Percentiles rank a stretch among this genome's conserved stretches.
Evolutionary conservation across 768 basidiomycete species (phyloP).

Genomic region (Nidularia pulvinata): DNA sequence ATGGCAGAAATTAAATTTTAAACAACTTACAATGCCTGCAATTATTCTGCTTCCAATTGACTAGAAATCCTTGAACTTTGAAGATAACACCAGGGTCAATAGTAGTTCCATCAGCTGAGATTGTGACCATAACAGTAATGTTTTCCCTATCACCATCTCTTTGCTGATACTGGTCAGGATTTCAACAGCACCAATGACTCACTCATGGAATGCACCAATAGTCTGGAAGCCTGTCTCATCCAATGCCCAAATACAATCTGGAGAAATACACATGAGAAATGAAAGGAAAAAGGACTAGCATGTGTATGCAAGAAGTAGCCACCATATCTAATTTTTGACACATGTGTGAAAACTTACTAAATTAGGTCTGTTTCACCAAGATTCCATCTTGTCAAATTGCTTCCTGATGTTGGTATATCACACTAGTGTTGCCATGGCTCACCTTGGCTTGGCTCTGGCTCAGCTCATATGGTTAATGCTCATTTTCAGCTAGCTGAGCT

Average conservation of each 20-base stretch:
- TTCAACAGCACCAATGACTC: not conserved
- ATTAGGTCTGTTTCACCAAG: too few relatives aligned
- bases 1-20: not conserved
- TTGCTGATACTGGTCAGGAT: conserved; percentile 27
- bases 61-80: conserved; percentile 23
- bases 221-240: not conserved
- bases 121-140: conserved; percentile 37
- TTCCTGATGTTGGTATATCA: too few relatives aligned
- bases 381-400: too few relatives aligned
- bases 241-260: not conserved
- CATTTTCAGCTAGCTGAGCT: too few relatives aligned
- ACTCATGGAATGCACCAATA: not conserved
- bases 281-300: too few relatives aligned
- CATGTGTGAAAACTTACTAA: too few relatives aligned
- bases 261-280: not conserved
- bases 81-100: conserved; percentile 26
- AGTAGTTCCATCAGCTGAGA: conserved; percentile 32
- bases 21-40: conserved; percentile 15
- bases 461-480: too few relatives aligned
- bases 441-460: too few relatives aligned
- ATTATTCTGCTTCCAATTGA: conserved; percentile 21
- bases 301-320: too few relatives aligned
- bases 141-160: conserved; percentile 27
- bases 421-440: too few relatives aligned
- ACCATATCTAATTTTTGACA: too few relatives aligned